Conservation (phyloP, 2,329 filamentous ascomycete species). For the Orbilia quercus region DNA sequence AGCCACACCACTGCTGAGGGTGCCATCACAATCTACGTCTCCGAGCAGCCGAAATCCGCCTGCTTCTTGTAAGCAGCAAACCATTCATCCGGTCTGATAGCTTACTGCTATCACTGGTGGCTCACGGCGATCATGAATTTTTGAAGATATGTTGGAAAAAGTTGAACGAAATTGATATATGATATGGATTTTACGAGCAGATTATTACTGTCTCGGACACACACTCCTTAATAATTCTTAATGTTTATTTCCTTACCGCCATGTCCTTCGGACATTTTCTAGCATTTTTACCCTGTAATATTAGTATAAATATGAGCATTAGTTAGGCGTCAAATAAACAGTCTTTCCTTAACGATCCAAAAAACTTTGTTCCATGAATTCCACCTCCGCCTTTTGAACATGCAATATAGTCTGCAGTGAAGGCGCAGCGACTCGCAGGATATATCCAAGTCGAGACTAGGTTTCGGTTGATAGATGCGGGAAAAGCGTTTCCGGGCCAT, state of each 20-base stretch:
- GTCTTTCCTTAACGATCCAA: slow-evolving; percentile 30
- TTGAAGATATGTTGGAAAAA: background rate
- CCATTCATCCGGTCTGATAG: too few relatives aligned
- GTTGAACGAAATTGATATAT: slow-evolving; percentile 11
- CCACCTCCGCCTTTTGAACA: too few relatives aligned
- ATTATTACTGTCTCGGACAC: slow-evolving; percentile 2
- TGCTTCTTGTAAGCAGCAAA: slow-evolving; percentile 18
- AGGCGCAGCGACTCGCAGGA: too few relatives aligned
- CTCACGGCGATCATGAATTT: background rate
- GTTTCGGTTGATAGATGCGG: too few relatives aligned
- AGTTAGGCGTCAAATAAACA: slow-evolving; percentile 40
- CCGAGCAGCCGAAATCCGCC: background rate
- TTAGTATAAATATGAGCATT: slow-evolving; percentile 35
- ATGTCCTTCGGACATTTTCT: slow-evolving; percentile 5
- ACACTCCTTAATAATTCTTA: slow-evolving; percentile 38
- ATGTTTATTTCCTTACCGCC: slow-evolving; percentile 8
- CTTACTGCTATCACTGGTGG: too few relatives aligned
- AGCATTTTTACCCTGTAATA: slow-evolving; percentile 8
- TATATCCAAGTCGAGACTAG: too few relatives aligned
- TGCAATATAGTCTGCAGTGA: too few relatives aligned
- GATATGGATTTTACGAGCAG: slow-evolving; percentile 23
- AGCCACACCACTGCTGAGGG: background rate
- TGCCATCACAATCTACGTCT: slow-evolving; percentile 5
- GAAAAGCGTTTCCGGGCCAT: background rate
- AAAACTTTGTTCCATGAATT: background rate